Evolutionary conservation across 2,329 filamentous ascomycete species (phyloP), one percentile per base, ranked within the genome.

Genomic region (Cordyceps militaris): DNA sequence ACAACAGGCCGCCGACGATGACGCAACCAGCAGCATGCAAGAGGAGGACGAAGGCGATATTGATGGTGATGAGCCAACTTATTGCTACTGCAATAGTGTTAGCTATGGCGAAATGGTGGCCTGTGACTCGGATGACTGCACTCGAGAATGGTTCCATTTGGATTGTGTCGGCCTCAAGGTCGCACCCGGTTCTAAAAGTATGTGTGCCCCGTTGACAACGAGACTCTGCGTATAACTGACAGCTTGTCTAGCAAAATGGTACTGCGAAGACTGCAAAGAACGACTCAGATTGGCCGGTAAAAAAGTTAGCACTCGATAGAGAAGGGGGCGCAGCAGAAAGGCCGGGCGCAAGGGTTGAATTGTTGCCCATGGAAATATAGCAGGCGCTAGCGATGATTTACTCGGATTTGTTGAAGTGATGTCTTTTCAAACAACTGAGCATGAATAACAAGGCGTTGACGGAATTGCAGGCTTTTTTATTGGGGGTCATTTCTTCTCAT

Each of bases 51-150:
- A 73, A 14, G 85, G 84, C 13, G 83, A 84, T 8, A 84, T 87
- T 38, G 86, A 87, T 60, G 83, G 80, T 4, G 83, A 88, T 62
- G 88, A 92, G 68, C 86, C 85, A 38, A 78, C 84, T 14, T 92
- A 92, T 70, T 91, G 89, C 70, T 89, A 89, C 72, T 91, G 89
- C 70, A 87, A 91, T 64, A 82, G 85, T 49, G 85, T 91, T 56
- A 91, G 87, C 66, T 92, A 91, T 67, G 88, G 89, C 21, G 88
- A 90, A 72, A 92, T 92, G 89, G 87, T 92, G 44, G 89, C 86
- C 2, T 92, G 88, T 67, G 89, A 92, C 68, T 84, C 84, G 8
- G 81, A 86, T 59, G 81, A 83, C 50, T 92, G 89, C 71, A 80
- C 83, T 63, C 80, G 83, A 61, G 88, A 92, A 71, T 92, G 89